Evolutionary conservation across 805 yeast species (phyloP).

Genomic region (Candida ficus): DNA sequence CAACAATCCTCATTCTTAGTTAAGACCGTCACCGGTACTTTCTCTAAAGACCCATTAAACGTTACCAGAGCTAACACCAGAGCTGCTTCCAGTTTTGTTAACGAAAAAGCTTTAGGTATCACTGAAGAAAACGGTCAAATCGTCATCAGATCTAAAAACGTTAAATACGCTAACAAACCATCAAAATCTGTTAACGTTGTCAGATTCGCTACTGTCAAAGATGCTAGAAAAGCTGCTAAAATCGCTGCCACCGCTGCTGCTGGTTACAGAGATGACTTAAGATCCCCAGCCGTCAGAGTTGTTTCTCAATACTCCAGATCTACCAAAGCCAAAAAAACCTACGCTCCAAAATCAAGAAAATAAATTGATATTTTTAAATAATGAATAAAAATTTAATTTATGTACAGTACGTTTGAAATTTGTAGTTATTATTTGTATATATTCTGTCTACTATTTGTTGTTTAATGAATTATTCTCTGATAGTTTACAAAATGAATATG

Average conservation of each 20-base stretch:
- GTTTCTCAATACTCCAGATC: conserved; percentile 40
- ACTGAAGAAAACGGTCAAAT: conserved; percentile 34
- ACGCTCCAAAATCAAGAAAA: conserved; percentile 24
- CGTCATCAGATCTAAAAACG: conserved; percentile 37
- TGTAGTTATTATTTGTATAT: conserved; percentile 1
- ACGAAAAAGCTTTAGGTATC: conserved; percentile 46
- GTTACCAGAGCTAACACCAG: conserved; percentile 40
- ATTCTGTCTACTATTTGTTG: no score
- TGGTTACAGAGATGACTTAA: conserved; percentile 45
- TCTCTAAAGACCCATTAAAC: conserved; percentile 49
- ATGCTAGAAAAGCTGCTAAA: conserved; percentile 38
- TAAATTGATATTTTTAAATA: conserved; percentile 9
- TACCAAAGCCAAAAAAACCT: conserved; percentile 31
- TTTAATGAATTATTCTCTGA: no score
- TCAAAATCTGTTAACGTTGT: conserved; percentile 32
- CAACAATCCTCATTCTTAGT: conserved; percentile 42
- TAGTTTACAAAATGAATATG: no score
- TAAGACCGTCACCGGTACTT: conserved; percentile 38
- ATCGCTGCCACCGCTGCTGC: conserved; percentile 40
- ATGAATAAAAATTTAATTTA: conserved; percentile 11
- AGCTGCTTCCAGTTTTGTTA: conserved; percentile 43
- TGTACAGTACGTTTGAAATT: conserved; percentile 6
- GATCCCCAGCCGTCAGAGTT: conserved; percentile 43
- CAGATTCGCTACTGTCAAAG: conserved; percentile 38
- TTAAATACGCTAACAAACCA: conserved; percentile 44